Percentiles rank a stretch among this genome's conserved stretches.
These are phyloP conservation scores for Przewalskia tangutica DNA, from an alignment of 257 asterid genomes.

Conservation along the genomic window DNA sequence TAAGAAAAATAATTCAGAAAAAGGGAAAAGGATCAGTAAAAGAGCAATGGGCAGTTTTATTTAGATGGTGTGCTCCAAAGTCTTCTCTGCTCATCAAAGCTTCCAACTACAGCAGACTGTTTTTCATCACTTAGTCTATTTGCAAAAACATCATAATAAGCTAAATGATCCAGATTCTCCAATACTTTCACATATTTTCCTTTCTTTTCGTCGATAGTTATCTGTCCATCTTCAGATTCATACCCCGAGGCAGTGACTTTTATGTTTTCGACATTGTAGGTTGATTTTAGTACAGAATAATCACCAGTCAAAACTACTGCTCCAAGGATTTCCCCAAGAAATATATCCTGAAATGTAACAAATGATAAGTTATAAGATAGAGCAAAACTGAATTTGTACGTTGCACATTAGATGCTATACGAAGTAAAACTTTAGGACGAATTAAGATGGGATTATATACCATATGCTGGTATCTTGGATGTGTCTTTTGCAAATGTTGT, in stretches of 20 bases:
- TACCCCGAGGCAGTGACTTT: slow-evolving; percentile 36
- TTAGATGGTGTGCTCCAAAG: slow-evolving; percentile 37
- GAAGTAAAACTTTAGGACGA: no score
- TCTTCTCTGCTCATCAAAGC: slow-evolving; percentile 64
- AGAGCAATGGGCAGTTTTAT: not conserved
- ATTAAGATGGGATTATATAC: slow-evolving; percentile 20
- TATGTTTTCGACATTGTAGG: slow-evolving; percentile 21
- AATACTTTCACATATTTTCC: slow-evolving; percentile 48
- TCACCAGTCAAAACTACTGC: slow-evolving; percentile 48
- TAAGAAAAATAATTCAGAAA: not conserved
- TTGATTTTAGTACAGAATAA: slow-evolving; percentile 22
- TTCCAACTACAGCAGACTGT: slow-evolving; percentile 61
- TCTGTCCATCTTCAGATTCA: slow-evolving; percentile 55
- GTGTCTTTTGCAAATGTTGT: slow-evolving; percentile 27
- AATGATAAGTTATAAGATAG: not conserved
- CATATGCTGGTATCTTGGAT: slow-evolving; percentile 48
- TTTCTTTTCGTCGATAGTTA: slow-evolving; percentile 12
- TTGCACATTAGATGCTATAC: not conserved
- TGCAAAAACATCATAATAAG: slow-evolving; percentile 37
- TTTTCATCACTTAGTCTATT: slow-evolving; percentile 40
- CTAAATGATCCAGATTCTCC: slow-evolving; percentile 35
- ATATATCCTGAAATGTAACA: slow-evolving; percentile 35
- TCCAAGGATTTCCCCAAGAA: slow-evolving; percentile 72
- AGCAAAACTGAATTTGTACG: not conserved
- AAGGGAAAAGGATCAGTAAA: not conserved